phyloP scores from a whole-genome alignment of 176 grass and related monocot genomes.

The Bothriochloa decipiens region DNA sequence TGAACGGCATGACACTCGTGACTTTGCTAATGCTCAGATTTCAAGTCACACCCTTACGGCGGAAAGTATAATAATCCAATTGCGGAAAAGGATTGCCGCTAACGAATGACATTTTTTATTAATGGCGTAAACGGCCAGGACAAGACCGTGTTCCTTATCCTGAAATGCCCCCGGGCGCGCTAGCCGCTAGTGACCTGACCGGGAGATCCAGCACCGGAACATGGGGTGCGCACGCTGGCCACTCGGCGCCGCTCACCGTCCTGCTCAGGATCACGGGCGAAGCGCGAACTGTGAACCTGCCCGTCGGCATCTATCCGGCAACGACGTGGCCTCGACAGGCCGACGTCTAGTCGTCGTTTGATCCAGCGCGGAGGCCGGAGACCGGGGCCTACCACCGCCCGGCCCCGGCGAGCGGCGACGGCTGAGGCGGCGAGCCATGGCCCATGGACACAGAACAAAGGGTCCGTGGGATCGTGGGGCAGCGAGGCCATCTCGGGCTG shows the following conservation, averaged over 20 bases:
- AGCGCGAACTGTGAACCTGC: background rate
- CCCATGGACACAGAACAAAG: background rate
- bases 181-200: slow-evolving; percentile 29
- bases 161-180: background rate
- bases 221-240: slow-evolving; percentile 33
- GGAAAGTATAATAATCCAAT: too few relatives aligned
- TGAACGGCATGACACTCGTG: too few relatives aligned
- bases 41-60: too few relatives aligned
- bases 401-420: background rate
- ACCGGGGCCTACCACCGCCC: slow-evolving; percentile 7
- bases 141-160: slow-evolving; percentile 3
- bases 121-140: slow-evolving; percentile 1
- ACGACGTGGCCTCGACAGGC: slow-evolving; percentile 1
- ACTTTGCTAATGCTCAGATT: too few relatives aligned
- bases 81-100: background rate
- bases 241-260: background rate
- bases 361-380: slow-evolving; percentile 37
- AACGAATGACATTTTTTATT: background rate
- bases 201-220: slow-evolving; percentile 47
- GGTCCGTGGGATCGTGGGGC: background rate
- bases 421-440: background rate
- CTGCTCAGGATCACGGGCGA: slow-evolving; percentile 32
- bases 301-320: slow-evolving; percentile 29
- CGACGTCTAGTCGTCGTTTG: background rate
- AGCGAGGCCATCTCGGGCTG: slow-evolving; percentile 25